Percentiles rank a stretch among this genome's conserved stretches.
phyloP scores from a whole-genome alignment of 768 basidiomycete genomes.

The Amanita pallidorosea region DNA sequence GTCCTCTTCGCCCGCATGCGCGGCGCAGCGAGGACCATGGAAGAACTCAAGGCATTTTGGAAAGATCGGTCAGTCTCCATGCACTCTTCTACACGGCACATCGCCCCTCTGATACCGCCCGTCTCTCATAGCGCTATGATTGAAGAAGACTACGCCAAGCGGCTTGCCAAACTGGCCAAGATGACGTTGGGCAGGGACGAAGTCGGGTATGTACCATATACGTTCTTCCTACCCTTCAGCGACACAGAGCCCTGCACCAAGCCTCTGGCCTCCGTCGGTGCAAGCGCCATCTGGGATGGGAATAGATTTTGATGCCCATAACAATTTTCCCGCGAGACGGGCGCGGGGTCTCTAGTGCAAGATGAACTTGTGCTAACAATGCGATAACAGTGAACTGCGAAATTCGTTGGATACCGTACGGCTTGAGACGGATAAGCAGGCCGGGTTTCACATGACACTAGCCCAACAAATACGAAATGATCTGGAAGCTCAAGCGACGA shows the following conservation, averaged over 20 bases:
- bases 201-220: constrained; percentile 63
- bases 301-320: background rate
- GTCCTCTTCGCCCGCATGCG: constrained; percentile 86
- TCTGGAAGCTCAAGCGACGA: constrained; percentile 52
- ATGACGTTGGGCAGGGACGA: constrained; percentile 75
- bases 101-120: constrained; percentile 5
- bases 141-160: constrained; percentile 93
- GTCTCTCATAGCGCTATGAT: constrained; percentile 55
- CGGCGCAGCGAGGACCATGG: constrained; percentile 75
- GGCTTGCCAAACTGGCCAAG: constrained; percentile 71
- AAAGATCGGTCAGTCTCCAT: constrained; percentile 70
- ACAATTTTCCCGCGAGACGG: background rate
- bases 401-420: constrained; percentile 72
- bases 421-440: constrained; percentile 77
- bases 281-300: background rate
- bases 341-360: background rate
- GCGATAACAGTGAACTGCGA: constrained; percentile 57
- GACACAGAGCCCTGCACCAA: background rate
- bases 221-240: background rate
- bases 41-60: constrained; percentile 83
- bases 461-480: constrained; percentile 67
- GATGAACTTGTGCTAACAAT: background rate
- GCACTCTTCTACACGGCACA: background rate
- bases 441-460: constrained; percentile 59
- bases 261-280: background rate